Base-by-base conservation (phyloP, 1,284 basidiomycete genomes). In the Apiotrichum laibachii region DNA sequence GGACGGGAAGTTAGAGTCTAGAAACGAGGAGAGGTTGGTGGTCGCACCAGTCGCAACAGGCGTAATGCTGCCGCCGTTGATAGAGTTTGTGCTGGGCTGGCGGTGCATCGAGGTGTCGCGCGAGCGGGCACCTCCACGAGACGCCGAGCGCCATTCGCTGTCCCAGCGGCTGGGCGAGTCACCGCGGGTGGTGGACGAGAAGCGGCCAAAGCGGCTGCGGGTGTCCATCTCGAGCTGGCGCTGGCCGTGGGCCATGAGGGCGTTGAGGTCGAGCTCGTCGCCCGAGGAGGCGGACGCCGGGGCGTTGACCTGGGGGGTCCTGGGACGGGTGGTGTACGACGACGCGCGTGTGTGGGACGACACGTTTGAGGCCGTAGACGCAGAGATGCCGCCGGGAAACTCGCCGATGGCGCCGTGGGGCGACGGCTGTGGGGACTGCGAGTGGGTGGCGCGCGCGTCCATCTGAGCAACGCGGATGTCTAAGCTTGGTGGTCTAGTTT, bases 361-460 rank as follows among this genome's bases (percentile, higher is more conserved):
- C 5, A 16, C 37, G 21, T 5, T 33, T 19, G 21, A 40, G 58
- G 55, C 50, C 13, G 55, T 12, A 5, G 35, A 40, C 10, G 50
- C n/a, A 1, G 50, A 44, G 42, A 55, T 47, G 33, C 51, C 55
- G 44, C 44, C 50, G 5, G 55, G 47, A 34, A 50, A 47, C 47
- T 67, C 60, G 46, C 66, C 66, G 10, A 67, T 65, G 3, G 62
- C 66, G 11, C 66, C 66, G 53, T 67, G 64, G 6, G 63, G 60
- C 34, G 61, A 62, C 19, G 60, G 55, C 53, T 56, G 54, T 5
- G 59, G 56, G 13, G 62, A 63, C 39, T 55, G 44, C 48, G 57
- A 57, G 43, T 55, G 54, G 19, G 47, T 50, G 10, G 47, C 50
- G 44, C 56, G 60, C 34, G 44, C 39, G 54, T 62, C 57, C 57